phyloP scores from a whole-genome alignment of 2,329 filamentous ascomycete genomes.

The Trichophyton benhamiae region DNA sequence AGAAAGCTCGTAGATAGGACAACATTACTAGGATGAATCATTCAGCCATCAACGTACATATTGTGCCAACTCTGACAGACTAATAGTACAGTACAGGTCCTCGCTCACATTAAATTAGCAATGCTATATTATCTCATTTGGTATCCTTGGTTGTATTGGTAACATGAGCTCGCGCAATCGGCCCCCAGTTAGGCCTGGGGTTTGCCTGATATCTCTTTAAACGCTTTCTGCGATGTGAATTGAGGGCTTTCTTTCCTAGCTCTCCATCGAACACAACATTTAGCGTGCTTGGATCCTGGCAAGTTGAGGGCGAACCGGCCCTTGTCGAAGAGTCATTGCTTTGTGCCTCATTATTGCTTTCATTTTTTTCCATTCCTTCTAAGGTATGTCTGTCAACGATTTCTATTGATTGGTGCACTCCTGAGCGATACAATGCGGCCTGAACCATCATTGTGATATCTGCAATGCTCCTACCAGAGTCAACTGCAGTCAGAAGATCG shows the following conservation, averaged over 20 bases:
- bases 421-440: conserved; percentile 32
- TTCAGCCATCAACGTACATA: neutral
- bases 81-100: neutral
- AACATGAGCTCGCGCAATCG: conserved; percentile 44
- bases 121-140: neutral
- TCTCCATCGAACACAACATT: conserved; percentile 67
- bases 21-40: neutral
- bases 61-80: neutral
- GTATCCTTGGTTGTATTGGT: neutral
- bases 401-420: conserved; percentile 13
- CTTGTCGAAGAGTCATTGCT: neutral
- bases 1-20: too few species aligned
- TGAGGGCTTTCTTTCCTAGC: conserved; percentile 53
- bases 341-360: neutral
- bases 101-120: neutral
- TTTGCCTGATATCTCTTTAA: conserved; percentile 83
- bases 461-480: conserved; percentile 24
- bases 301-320: neutral
- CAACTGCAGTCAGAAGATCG: conserved; percentile 26
- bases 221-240: conserved; percentile 44
- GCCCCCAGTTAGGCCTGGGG: conserved; percentile 87
- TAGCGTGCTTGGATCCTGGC: conserved; percentile 31
- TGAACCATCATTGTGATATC: conserved; percentile 34
- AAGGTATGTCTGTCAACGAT: neutral
- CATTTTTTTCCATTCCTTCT: neutral